Conservation (phyloP, 192 early-diverging fungal species). For the Mortierella hygrophila region DNA sequence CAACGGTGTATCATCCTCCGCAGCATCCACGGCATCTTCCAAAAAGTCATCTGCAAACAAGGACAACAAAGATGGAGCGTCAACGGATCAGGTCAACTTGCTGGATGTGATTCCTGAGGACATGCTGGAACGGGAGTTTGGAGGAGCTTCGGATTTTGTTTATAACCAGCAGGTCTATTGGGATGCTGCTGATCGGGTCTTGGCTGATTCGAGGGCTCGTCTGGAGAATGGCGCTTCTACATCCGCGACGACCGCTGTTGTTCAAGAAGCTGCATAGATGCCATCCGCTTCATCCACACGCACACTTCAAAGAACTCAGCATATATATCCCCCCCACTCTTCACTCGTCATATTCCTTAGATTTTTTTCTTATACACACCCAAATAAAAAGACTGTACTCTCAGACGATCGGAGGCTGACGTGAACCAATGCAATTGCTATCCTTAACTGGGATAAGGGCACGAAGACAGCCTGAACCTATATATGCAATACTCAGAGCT, state of each 20-base stretch:
- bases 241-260: not conserved
- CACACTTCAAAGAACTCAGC: not conserved
- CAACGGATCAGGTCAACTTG: constrained; percentile 63
- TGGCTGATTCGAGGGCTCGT: constrained; percentile 1
- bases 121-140: constrained; percentile 78
- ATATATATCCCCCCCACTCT: not conserved
- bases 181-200: constrained; percentile 49
- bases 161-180: constrained; percentile 81
- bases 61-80: not conserved
- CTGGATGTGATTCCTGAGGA: constrained; percentile 63
- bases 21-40: not conserved
- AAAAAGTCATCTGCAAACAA: constrained; percentile 13
- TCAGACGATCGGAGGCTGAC: too few species aligned
- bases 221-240: constrained; percentile 16
- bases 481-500: too few species aligned
- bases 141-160: constrained; percentile 78
- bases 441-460: too few species aligned
- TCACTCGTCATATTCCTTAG: not conserved
- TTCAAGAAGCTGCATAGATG: not conserved
- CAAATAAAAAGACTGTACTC: not conserved
- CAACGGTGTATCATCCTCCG: not conserved
- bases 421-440: too few species aligned
- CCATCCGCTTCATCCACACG: not conserved
- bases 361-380: not conserved
- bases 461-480: too few species aligned